Base-by-base conservation (phyloP, 371 early-diverging fungal species). In the Mortierella sp. region DNA sequence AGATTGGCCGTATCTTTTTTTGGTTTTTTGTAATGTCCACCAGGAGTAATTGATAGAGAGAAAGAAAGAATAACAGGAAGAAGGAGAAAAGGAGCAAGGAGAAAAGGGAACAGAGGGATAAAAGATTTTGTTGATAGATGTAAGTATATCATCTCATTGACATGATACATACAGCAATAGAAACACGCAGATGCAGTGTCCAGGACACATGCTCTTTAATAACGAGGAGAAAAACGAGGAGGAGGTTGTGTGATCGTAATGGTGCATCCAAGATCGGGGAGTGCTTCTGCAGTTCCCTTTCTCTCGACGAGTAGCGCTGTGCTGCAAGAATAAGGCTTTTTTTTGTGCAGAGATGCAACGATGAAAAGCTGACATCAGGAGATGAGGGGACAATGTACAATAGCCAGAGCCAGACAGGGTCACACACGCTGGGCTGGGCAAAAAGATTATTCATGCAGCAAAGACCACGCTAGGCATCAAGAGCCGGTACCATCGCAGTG, bases 1-100 rank as follows among this genome's bases (percentile, higher is more conserved):
- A 81, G 71, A 73, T 75, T 76, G 44, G 79, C 70, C 26, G 80
- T 78, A 75, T 40, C 21, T 31, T 28, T 70, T 21, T 34, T 43
- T 53, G 28, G 14, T 54, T 57, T 57, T 57, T 57, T 37, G 37
- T 26, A 3, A 31, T 16, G 16, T 31, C 5, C 31, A 31, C 31
- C 9, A 16, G 31, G 44, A 69, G 40, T n/a, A 51, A n/a, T 34
- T 51, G 46, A 70, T 4, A 37, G 61, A 53, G 24, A 61, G 26
- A 77, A 5, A 53, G 43, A 26, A 24, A 64, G 37, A 16, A 19
- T 6, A 64, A 24, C n/a, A 54, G 19, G 21, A 43, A 54, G 8
- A 11, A 53, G 37, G 64, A 55, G 26, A 40, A 40, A 72, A 55
- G 26, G 6, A 40, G 43, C 43, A 40, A 24, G 57, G 44, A 44